These are phyloP conservation scores for Aspergillus terreus DNA, from an alignment of 2,329 filamentous ascomycete species.

Conservation along the genomic window DNA sequence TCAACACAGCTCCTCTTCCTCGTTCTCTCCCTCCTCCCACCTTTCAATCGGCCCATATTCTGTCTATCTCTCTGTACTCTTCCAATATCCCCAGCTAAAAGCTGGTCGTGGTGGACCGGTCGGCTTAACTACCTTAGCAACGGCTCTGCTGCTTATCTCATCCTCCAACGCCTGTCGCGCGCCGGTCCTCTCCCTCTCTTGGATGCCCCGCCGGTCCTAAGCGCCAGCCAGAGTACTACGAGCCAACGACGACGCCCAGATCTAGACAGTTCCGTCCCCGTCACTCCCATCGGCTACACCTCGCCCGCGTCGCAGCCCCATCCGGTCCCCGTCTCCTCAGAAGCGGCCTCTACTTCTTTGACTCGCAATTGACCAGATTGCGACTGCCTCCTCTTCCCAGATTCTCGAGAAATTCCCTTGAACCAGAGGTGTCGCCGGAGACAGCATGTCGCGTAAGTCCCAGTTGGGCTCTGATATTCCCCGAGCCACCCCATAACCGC, in stretches of 20 bases:
- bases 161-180: conserved; percentile 5
- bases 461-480: conserved; percentile 18
- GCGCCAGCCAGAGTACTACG: conserved; percentile 29
- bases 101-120: too few relatives aligned
- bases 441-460: conserved; percentile 38
- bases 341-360: conserved; percentile 1
- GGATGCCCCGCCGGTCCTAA: conserved; percentile 37
- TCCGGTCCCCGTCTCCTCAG: conserved; percentile 6
- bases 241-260: conserved; percentile 7
- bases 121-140: too few relatives aligned
- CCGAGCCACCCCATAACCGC: conserved; percentile 17
- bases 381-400: conserved; percentile 1
- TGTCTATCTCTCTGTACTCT: too few relatives aligned
- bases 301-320: conserved; percentile 3
- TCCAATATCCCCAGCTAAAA: too few relatives aligned
- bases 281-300: conserved; percentile 6
- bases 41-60: too few relatives aligned
- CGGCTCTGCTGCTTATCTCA: conserved; percentile 2
- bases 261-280: conserved; percentile 15
- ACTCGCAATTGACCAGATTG: conserved; percentile 9
- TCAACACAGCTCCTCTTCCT: too few relatives aligned
- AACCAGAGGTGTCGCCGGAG: conserved; percentile 7
- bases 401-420: neutral
- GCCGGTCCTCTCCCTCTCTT: conserved; percentile 4
- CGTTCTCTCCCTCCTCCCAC: too few relatives aligned